Conservation (phyloP, 495 filamentous ascomycete genomes). For the Tuber calosporum region DNA sequence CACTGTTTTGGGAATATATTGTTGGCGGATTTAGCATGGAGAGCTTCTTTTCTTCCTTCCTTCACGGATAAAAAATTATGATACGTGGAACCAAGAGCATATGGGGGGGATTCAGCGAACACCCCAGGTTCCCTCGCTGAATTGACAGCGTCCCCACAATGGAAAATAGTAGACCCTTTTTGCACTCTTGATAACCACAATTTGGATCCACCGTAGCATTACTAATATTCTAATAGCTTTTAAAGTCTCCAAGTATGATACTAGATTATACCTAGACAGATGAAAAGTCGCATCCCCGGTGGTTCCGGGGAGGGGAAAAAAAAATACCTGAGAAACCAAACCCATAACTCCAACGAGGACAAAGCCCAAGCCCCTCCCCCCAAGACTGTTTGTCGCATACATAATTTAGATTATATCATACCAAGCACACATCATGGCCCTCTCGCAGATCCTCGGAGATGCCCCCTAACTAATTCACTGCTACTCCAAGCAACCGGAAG, state of each 20-base stretch:
- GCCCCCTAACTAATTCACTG: no score
- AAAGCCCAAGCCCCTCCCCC: neutral
- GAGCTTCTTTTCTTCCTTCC: no score
- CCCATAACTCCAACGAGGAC: neutral
- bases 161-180: neutral
- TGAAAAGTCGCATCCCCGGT: neutral
- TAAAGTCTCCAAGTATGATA: no score
- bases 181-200: neutral
- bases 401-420: no score
- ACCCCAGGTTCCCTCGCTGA: neutral
- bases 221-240: neutral
- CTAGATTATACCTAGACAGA: neutral
- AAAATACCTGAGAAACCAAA: neutral
- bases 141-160: neutral
- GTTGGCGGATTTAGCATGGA: neutral
- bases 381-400: no score
- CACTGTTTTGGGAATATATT: neutral
- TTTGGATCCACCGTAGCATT: neutral
- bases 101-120: neutral
- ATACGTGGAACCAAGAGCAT: neutral
- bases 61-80: no score
- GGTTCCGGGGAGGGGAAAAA: neutral
- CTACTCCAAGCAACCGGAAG: no score
- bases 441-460: no score
- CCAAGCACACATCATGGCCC: no score